Evolutionary conservation across 306 rosid genomes (phyloP).

Genomic region (Vigna radiata): DNA sequence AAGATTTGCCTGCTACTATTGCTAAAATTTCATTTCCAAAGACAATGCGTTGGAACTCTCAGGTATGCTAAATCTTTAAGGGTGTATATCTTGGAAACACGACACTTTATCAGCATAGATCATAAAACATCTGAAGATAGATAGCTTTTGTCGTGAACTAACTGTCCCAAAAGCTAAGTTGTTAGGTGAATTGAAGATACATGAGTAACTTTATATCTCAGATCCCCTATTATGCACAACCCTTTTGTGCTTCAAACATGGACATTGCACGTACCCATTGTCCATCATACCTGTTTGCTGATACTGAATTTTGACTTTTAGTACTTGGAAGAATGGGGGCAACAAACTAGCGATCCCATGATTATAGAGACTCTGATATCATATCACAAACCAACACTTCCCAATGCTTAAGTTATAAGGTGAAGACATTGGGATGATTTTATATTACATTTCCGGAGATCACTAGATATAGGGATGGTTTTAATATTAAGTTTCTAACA

Average conservation of each 20-base stretch:
- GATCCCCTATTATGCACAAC: constrained; percentile 7
- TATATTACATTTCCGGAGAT: neutral
- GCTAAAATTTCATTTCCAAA: constrained; percentile 86
- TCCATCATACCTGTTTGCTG: neutral
- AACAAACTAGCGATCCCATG: neutral
- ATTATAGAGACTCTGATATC: neutral
- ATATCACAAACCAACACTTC: neutral
- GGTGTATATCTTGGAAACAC: neutral
- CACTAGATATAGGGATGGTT: too few relatives aligned
- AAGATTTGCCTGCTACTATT: constrained; percentile 74
- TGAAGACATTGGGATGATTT: neutral
- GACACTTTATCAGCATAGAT: constrained; percentile 10
- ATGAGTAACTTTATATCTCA: neutral
- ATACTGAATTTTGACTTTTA: constrained; percentile 11
- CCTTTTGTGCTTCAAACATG: neutral
- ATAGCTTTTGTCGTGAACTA: constrained; percentile 7
- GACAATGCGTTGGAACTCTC: constrained; percentile 98
- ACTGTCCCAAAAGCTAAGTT: neutral
- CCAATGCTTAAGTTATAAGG: neutral
- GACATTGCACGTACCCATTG: constrained; percentile 20
- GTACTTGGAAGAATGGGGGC: constrained; percentile 20
- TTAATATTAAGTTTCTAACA: neutral
- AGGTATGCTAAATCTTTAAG: constrained; percentile 57
- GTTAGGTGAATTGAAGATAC: constrained; percentile 7
- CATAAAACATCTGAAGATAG: neutral